Base-by-base conservation (phyloP, 208 protist species). In the Crithidia sp. region DNA sequence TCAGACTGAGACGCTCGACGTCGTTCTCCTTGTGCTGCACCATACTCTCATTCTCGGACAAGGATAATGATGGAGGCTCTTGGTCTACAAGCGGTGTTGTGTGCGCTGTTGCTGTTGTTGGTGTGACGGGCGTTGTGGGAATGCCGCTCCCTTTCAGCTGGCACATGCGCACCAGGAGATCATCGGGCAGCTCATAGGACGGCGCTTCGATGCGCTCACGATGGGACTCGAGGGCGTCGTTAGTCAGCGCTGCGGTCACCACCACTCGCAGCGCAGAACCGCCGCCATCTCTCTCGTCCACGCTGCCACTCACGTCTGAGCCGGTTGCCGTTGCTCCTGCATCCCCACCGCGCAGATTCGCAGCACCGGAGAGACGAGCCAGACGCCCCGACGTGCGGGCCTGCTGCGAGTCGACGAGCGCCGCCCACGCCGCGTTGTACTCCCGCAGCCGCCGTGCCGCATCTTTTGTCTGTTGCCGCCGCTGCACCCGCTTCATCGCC, bases 401-500 rank as follows among this genome's bases (percentile, higher is more conserved):
- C 3, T 14, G 37, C 41, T 63, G 41, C 59, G 41, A 63, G 40
- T 28, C 59, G 41, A 50, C n/a, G 41, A 63, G n/a, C 16, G 39
- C 59, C 41, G 59, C 59, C 59, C 59, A 63, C 16, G 59, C 59
- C 59, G 59, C 41, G 16, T 63, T 63, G n/a, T 63, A 63, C 59
- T 63, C 59, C 41, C 59, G 59, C 41, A 52, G 59, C 59, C 59
- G 59, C 59, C 5, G 59, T n/a, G 40, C 59, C 14, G 59, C 59
- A 5, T 63, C 59, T 2, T 50, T 16, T 0, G 13, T 13, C n/a
- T 63, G 59, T n/a, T 63, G 59, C 41, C 59, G 59, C 6, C 59
- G 59, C 59, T 63, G 59, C 7, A 28, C 43, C 0, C 59, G 59
- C 59, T 50, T 47, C 7, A 63, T 5, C 5, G 59, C 59, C 9